A percentile compares a stretch with the other conserved stretches of the same genome.
These are phyloP conservation scores for Imleria badia DNA, from an alignment of 768 basidiomycete species.

Conservation along the genomic window DNA sequence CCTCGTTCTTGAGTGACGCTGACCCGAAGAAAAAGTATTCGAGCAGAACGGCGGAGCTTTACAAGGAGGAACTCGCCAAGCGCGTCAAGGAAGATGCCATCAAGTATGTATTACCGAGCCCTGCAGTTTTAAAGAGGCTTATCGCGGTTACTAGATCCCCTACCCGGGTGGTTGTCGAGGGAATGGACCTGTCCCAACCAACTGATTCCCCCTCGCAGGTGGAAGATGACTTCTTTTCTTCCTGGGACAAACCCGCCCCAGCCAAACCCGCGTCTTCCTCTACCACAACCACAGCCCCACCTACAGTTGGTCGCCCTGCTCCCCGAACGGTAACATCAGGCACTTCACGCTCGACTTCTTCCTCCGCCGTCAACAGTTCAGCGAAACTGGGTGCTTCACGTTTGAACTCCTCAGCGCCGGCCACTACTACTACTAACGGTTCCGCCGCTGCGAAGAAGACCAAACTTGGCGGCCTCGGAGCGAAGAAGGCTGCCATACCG, in stretches of 20 bases:
- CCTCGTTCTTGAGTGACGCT: conserved; percentile 62
- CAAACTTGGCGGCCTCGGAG: conserved; percentile 78
- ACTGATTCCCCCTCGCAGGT: conserved; percentile 43
- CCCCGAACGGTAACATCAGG: conserved; percentile 69
- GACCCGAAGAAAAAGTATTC: conserved; percentile 92
- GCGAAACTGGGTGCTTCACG: conserved; percentile 44
- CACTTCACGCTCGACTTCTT: conserved; percentile 49
- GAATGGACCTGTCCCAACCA: conserved; percentile 50
- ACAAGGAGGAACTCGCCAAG: conserved; percentile 87
- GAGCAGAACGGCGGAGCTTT: conserved; percentile 77
- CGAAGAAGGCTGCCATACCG: conserved; percentile 75
- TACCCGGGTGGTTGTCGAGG: conserved; percentile 76
- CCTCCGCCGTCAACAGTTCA: conserved; percentile 28
- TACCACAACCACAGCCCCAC: conserved; percentile 50
- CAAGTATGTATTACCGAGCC: conserved; percentile 45
- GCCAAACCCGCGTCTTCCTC: conserved; percentile 55
- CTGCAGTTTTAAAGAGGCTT: background rate
- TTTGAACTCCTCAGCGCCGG: conserved; percentile 40
- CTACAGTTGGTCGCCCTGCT: conserved; percentile 55
- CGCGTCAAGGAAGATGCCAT: conserved; percentile 74
- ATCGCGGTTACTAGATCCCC: conserved; percentile 57
- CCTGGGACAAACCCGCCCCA: conserved; percentile 85
- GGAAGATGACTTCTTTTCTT: conserved; percentile 95
- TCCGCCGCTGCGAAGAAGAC: conserved; percentile 54
- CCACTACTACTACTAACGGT: conserved; percentile 28